Evolutionary conservation across 176 grass and related monocot genomes (phyloP).

Genomic region (Oryza glaberrima): DNA sequence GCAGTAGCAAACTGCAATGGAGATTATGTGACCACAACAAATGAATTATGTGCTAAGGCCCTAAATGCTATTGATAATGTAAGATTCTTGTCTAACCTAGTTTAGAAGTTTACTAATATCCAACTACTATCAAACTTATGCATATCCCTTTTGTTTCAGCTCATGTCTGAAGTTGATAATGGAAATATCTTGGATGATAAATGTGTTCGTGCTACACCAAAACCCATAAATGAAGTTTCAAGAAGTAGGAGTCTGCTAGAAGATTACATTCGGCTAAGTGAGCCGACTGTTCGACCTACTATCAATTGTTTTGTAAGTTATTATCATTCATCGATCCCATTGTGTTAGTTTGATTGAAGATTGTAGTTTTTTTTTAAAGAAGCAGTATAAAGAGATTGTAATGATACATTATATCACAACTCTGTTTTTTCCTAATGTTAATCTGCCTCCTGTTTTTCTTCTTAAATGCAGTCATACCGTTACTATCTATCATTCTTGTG

Average conservation of each 20-base stretch:
- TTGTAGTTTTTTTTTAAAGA: neutral
- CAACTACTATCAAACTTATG: neutral
- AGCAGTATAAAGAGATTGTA: no score
- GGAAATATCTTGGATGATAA: constrained; percentile 36
- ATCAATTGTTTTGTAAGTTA: constrained; percentile 42
- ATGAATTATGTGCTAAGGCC: constrained; percentile 33
- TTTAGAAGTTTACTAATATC: neutral
- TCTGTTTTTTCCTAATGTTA: neutral
- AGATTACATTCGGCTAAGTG: neutral
- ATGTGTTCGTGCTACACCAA: constrained; percentile 28
- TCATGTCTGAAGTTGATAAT: neutral
- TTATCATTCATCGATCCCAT: neutral
- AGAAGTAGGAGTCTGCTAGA: constrained; percentile 21
- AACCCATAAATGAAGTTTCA: neutral
- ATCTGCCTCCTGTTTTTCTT: neutral
- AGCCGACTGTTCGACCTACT: constrained; percentile 26
- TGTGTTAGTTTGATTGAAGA: neutral
- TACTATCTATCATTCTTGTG: constrained; percentile 48
- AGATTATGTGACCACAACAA: constrained; percentile 27
- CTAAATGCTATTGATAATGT: constrained; percentile 30
- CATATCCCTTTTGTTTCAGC: constrained; percentile 8
- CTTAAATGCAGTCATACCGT: constrained; percentile 40
- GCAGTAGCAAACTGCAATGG: constrained; percentile 39
- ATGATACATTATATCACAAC: no score
- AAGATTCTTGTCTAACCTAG: neutral